Percentiles rank a stretch among this genome's conserved stretches.
phyloP scores from a whole-genome alignment of 2,329 filamentous ascomycete species.

The Lasiodiplodia gonubiensis region DNA sequence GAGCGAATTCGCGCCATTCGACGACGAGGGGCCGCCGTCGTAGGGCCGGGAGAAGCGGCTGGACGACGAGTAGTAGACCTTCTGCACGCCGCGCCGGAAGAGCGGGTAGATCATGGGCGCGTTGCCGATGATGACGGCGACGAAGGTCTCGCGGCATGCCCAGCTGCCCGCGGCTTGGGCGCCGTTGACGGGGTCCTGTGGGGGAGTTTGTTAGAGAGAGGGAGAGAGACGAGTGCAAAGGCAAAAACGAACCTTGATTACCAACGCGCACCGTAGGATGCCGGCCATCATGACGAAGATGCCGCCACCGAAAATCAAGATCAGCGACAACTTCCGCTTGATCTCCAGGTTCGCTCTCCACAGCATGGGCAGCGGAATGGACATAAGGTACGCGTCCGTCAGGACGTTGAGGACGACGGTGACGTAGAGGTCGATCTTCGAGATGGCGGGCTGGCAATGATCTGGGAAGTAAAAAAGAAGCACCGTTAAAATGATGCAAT shows the following conservation, averaged over 20 bases:
- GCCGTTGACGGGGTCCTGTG: constrained; percentile 45
- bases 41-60: neutral
- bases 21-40: neutral
- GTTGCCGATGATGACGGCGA: constrained; percentile 53
- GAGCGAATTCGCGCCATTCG: neutral
- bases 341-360: constrained; percentile 57
- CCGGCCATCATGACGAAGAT: constrained; percentile 63
- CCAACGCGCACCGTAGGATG: constrained; percentile 60
- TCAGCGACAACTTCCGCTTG: constrained; percentile 59
- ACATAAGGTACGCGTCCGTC: constrained; percentile 64
- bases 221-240: neutral
- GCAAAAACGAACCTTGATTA: constrained; percentile 44
- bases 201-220: neutral
- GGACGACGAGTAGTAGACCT: neutral
- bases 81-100: constrained; percentile 14
- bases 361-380: constrained; percentile 63
- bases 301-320: constrained; percentile 62
- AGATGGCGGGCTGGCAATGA: constrained; percentile 25
- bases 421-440: constrained; percentile 27
- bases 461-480: neutral
- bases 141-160: constrained; percentile 55
- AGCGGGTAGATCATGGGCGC: constrained; percentile 47
- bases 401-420: constrained; percentile 55
- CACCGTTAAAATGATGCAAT: neutral
- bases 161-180: constrained; percentile 51